Evolutionary conservation across 1,139 yeast genomes (phyloP).

Genomic region (Candida pseudoviswanathii): DNA sequence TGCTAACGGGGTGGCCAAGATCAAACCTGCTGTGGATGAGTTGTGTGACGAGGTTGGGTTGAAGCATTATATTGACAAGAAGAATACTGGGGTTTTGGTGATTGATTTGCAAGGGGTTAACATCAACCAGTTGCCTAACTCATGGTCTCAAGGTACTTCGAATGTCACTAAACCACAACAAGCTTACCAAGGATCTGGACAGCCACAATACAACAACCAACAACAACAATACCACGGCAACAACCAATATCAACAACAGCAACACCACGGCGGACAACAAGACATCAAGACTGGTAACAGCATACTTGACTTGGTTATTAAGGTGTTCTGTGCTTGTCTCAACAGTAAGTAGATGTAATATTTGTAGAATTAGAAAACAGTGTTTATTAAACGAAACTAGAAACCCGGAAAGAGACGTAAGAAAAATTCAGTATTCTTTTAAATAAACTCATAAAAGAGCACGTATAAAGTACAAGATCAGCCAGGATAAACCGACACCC

Average conservation of each 20-base stretch:
- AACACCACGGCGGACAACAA: conserved; percentile 22
- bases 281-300: conserved; percentile 22
- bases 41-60: conserved; percentile 69
- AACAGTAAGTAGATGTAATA: conserved; percentile 15
- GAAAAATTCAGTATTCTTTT: too few relatives aligned
- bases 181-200: conserved; percentile 30
- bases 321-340: conserved; percentile 36
- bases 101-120: conserved; percentile 55
- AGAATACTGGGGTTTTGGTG: conserved; percentile 79
- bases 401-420: too few relatives aligned
- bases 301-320: conserved; percentile 32
- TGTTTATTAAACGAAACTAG: not conserved
- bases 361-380: conserved; percentile 3
- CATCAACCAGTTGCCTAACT: conserved; percentile 49
- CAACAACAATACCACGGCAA: conserved; percentile 19
- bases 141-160: conserved; percentile 39
- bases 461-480: too few relatives aligned
- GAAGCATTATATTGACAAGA: conserved; percentile 60
- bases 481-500: too few relatives aligned
- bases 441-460: too few relatives aligned
- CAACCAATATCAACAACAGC: conserved; percentile 23
- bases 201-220: conserved; percentile 33
- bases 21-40: conserved; percentile 86
- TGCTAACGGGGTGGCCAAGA: conserved; percentile 75
- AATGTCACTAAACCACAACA: conserved; percentile 29